Percentiles rank a stretch among this genome's conserved stretches.
Conservation (phyloP, 108 stramenopile species). For the Nitzschia inconspicua region DNA sequence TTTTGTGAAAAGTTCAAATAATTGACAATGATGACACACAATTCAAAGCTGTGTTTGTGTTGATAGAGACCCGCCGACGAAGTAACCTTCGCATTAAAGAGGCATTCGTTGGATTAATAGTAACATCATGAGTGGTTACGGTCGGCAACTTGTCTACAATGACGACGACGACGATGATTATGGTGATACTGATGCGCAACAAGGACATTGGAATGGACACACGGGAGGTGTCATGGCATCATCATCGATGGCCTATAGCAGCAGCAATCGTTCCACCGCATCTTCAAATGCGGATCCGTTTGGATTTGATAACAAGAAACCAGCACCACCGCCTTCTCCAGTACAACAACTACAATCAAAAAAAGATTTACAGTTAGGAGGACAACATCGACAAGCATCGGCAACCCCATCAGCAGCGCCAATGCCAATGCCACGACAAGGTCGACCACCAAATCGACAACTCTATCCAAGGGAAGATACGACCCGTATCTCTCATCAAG, state of each 20-base stretch:
- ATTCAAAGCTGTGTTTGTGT: neutral
- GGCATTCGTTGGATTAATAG: neutral
- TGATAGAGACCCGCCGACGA: neutral
- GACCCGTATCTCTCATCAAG: neutral
- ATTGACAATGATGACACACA: no score
- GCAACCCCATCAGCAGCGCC: neutral
- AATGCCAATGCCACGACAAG: neutral
- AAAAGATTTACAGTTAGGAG: neutral
- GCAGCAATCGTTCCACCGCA: slow-evolving; percentile 16
- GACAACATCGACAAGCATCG: slow-evolving; percentile 1
- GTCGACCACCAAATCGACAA: slow-evolving; percentile 2
- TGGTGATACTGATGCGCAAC: no score
- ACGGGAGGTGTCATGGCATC: neutral
- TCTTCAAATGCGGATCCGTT: slow-evolving; percentile 20
- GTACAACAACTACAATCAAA: neutral
- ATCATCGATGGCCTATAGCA: no score
- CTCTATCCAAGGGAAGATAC: neutral
- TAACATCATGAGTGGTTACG: no score
- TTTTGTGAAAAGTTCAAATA: no score
- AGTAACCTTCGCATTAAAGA: neutral
- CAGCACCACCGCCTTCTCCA: neutral
- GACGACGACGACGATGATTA: no score
- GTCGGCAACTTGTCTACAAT: no score
- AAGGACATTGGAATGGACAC: neutral
- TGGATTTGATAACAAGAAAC: slow-evolving; percentile 3